Base-by-base conservation (phyloP, 306 rosid species). In the Vigna reflexopilosa region DNA sequence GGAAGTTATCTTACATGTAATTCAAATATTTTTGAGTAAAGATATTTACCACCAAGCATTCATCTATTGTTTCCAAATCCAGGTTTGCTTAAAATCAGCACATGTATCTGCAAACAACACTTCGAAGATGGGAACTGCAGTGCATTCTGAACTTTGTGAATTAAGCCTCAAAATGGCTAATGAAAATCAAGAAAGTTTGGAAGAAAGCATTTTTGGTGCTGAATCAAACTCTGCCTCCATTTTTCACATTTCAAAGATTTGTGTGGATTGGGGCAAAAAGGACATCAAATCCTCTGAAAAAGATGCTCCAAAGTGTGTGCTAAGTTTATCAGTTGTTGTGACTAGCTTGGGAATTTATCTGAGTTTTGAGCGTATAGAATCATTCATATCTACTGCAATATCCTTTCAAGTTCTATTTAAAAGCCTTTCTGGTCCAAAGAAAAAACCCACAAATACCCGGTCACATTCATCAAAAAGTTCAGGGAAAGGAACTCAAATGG, bases 211-310 rank as follows among this genome's bases (percentile, higher is more conserved):
- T 77, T 90, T 87, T 51, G 85, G 87, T 1, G 80, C 83, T 82
- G 96, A 96, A 71, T 81, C 91, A 69, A 91, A 81, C 82, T 87
- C 88, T 56, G 90, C 87, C 63, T 91, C 89, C 81, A 67, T 96
- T 78, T 77, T 91, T 59, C 89, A 85, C 86, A 85, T 96, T 80
- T 86, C 87, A 30, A 96, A 91, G 89, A 84, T 93, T 80, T 90
- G 85, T 83, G 77, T 93, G 89, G 96, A 93, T 70, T 96, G 91
- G 97, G 96, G 97, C 5, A 88, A 91, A 85, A 90, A 85, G 88
- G 97, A 91, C 76, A 76, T 83, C 75, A 93, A 93, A 77, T 87
- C 85, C 72, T 84, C 91, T 57, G 90, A 85, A 83, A 83, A 78
- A 64, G 91, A 80, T 78, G 84, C 77, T 80, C 70, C 88, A 34